phyloP scores from a whole-genome alignment of 257 asterid genomes.

The Nicotiana tomentosiformis region DNA sequence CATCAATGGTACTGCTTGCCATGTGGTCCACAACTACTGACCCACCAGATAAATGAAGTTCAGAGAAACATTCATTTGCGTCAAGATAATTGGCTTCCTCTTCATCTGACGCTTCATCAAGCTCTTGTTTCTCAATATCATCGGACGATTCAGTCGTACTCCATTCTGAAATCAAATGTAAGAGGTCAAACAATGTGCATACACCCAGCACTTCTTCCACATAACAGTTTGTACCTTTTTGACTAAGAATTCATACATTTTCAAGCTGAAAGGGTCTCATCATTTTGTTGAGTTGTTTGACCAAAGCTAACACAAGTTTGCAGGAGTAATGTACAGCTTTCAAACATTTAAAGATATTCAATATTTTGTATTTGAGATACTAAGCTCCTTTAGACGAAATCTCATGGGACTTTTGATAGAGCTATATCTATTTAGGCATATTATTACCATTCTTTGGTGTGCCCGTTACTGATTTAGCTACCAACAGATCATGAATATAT shows the following conservation, averaged over 20 bases:
- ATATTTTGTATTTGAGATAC: background rate
- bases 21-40: slow-evolving; percentile 35
- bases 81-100: slow-evolving; percentile 76
- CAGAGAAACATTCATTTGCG: slow-evolving; percentile 57
- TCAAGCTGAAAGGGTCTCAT: background rate
- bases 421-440: background rate
- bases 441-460: background rate
- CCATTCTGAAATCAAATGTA: slow-evolving; percentile 53
- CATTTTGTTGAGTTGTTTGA: background rate
- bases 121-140: slow-evolving; percentile 86
- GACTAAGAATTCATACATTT: background rate
- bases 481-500: background rate
- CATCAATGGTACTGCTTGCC: slow-evolving; percentile 24
- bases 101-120: slow-evolving; percentile 82
- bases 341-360: background rate
- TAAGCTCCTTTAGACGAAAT: background rate
- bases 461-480: background rate
- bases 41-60: slow-evolving; percentile 25
- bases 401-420: background rate
- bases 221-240: background rate
- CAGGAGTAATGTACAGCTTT: background rate
- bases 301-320: background rate
- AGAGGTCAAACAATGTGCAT: background rate
- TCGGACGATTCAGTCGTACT: slow-evolving; percentile 97
- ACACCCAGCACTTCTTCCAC: background rate